A percentile compares a stretch with the other conserved stretches of the same genome.
phyloP scores from a whole-genome alignment of 352 stramenopile species.

The Phytophthora syringae region DNA sequence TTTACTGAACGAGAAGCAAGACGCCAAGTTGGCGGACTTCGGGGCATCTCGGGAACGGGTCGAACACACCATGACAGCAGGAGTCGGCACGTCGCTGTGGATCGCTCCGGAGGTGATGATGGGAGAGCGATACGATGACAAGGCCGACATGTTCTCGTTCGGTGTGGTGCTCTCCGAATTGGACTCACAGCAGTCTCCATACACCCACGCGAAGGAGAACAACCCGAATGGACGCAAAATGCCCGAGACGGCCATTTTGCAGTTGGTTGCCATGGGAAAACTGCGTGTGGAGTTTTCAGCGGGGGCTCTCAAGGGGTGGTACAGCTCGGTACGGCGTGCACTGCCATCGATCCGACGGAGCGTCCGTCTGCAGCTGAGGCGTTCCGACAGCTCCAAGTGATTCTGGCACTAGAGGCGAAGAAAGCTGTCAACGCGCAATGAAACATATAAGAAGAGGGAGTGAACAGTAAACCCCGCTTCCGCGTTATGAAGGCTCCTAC shows the following conservation, averaged over 20 bases:
- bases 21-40: slow-evolving; percentile 61
- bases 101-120: slow-evolving; percentile 57
- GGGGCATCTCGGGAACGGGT: slow-evolving; percentile 45
- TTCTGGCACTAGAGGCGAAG: slow-evolving; percentile 40
- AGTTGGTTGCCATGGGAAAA: slow-evolving; percentile 54
- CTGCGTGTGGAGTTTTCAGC: slow-evolving; percentile 49
- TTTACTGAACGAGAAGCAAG: slow-evolving; percentile 38
- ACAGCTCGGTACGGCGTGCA: slow-evolving; percentile 45
- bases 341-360: slow-evolving; percentile 45
- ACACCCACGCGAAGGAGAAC: slow-evolving; percentile 45
- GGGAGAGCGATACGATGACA: slow-evolving; percentile 51
- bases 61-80: slow-evolving; percentile 50
- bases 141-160: slow-evolving; percentile 59
- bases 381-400: slow-evolving; percentile 44
- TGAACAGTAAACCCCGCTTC: slow-evolving; percentile 28
- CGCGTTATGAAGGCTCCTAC: slow-evolving; percentile 36
- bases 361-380: slow-evolving; percentile 47
- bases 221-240: slow-evolving; percentile 41
- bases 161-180: slow-evolving; percentile 54
- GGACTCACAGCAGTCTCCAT: slow-evolving; percentile 48
- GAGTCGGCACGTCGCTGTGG: slow-evolving; percentile 51
- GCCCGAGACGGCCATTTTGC: slow-evolving; percentile 55
- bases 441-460: slow-evolving; percentile 40
- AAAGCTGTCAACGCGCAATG: slow-evolving; percentile 37
- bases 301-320: slow-evolving; percentile 30